A percentile compares a stretch with the other conserved stretches of the same genome.
phyloP scores from a whole-genome alignment of 169 alveolate species.

The Plasmodium fragile region DNA sequence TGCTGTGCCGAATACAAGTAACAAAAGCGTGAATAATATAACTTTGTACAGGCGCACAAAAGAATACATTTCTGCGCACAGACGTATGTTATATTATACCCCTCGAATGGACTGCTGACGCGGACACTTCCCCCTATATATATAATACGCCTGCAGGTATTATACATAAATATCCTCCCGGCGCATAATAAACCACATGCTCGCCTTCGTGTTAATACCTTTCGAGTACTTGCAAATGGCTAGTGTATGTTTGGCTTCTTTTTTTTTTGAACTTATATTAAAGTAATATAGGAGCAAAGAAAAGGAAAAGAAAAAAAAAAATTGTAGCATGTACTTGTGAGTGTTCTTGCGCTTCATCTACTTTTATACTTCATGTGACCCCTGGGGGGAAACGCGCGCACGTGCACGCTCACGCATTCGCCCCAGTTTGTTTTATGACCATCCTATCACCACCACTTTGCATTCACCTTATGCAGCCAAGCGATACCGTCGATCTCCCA shows the following conservation, averaged over 20 bases:
- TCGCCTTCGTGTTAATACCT: background rate
- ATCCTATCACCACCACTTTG: background rate
- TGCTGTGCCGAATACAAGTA: background rate
- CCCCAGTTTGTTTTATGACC: background rate
- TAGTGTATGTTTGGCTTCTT: background rate
- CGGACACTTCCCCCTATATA: background rate
- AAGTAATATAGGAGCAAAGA: background rate
- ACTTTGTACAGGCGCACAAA: background rate
- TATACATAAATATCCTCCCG: no score
- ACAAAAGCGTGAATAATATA: background rate
- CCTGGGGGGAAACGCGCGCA: background rate
- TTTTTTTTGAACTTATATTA: background rate
- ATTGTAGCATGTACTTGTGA: background rate
- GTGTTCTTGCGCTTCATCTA: background rate
- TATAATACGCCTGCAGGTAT: background rate
- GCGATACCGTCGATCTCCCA: background rate
- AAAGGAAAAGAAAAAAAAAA: background rate
- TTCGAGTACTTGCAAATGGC: background rate
- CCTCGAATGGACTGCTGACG: background rate
- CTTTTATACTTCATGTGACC: background rate
- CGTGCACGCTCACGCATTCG: background rate
- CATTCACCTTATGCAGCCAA: background rate
- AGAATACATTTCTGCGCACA: background rate
- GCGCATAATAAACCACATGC: background rate
- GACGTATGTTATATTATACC: background rate